Conservation (phyloP, 164 flowering plant genomes). For the Sextonia rubra region DNA sequence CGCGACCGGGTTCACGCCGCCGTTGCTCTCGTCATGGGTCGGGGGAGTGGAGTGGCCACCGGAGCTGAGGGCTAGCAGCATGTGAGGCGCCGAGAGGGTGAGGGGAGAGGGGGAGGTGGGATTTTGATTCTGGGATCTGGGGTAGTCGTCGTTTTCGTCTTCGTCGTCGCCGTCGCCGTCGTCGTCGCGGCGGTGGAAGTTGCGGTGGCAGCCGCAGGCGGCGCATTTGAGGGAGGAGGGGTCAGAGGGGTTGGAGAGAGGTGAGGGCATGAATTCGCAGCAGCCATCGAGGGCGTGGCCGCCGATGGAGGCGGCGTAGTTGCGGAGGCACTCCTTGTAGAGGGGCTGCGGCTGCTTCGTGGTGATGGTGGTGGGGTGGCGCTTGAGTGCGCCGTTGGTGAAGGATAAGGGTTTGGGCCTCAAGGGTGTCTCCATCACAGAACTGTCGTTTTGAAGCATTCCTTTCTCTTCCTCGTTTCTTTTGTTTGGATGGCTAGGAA, state of each 20-base stretch:
- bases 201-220: conserved; percentile 69
- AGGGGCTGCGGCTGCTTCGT: conserved; percentile 11
- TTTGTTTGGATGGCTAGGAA: background rate
- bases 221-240: conserved; percentile 50
- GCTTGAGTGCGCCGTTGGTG: conserved; percentile 41
- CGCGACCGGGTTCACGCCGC: background rate
- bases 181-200: conserved; percentile 52
- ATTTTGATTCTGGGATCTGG: conserved; percentile 12
- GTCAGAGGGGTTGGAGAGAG: conserved; percentile 28
- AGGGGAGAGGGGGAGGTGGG: conserved; percentile 28
- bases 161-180: conserved; percentile 11
- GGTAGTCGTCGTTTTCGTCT: background rate
- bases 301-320: conserved; percentile 51
- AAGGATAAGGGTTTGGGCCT: conserved; percentile 24
- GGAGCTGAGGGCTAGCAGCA: conserved; percentile 48
- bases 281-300: conserved; percentile 61
- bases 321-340: conserved; percentile 55
- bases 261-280: conserved; percentile 54
- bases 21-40: background rate
- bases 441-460: background rate
- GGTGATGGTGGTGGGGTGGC: conserved; percentile 23
- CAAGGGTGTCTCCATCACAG: conserved; percentile 14
- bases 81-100: conserved; percentile 43
- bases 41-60: conserved; percentile 7
- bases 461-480: background rate